These are phyloP conservation scores for Nitzschia putrida DNA, from an alignment of 108 stramenopile species.

Conservation along the genomic window DNA sequence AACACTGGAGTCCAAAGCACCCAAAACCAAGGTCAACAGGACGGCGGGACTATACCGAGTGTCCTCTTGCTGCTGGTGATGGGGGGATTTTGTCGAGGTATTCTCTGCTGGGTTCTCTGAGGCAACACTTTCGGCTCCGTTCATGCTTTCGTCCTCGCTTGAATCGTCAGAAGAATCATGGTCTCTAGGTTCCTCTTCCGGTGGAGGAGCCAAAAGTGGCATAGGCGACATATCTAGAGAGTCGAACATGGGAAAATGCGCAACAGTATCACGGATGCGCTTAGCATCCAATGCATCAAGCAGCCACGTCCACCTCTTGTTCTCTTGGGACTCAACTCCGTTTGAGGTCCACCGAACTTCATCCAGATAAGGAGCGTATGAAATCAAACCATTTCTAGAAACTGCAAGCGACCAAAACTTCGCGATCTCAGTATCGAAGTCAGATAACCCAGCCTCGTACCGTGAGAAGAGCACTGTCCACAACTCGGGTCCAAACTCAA, in stretches of 20 bases:
- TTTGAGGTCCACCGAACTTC: slow-evolving; percentile 32
- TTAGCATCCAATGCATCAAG: slow-evolving; percentile 50
- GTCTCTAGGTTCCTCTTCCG: neutral
- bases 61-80: slow-evolving; percentile 18
- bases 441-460: slow-evolving; percentile 44
- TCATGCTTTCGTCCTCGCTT: neutral
- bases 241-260: slow-evolving; percentile 59
- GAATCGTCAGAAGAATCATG: neutral
- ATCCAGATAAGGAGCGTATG: slow-evolving; percentile 19
- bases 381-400: neutral
- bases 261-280: slow-evolving; percentile 57
- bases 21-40: slow-evolving; percentile 49
- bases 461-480: slow-evolving; percentile 41
- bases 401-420: slow-evolving; percentile 9
- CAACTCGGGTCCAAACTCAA: slow-evolving; percentile 34
- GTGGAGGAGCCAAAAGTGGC: neutral
- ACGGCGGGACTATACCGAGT: slow-evolving; percentile 76
- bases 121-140: too few relatives aligned
- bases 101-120: neutral
- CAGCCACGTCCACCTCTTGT: slow-evolving; percentile 62
- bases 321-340: neutral
- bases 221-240: slow-evolving; percentile 2
- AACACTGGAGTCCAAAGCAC: slow-evolving; percentile 11
- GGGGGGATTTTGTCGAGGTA: neutral
- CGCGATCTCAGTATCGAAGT: slow-evolving; percentile 18